phyloP scores from a whole-genome alignment of 306 rosid species.

The Morella rubra region DNA sequence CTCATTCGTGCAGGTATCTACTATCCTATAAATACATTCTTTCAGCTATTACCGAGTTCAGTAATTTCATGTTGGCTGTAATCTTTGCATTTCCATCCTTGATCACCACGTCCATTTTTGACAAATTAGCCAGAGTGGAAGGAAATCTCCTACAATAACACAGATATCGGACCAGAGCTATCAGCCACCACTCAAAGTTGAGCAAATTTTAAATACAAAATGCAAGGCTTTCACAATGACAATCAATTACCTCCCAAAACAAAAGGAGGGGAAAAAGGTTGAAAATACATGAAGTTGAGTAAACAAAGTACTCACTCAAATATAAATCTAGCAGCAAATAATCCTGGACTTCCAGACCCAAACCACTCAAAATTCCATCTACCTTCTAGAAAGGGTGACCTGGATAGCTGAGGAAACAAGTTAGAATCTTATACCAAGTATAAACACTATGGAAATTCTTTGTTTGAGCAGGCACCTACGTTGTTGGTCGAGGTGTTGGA shows the following conservation, averaged over 20 bases:
- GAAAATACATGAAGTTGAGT: slow-evolving; percentile 12
- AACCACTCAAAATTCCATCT: slow-evolving; percentile 96
- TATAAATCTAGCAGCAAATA: slow-evolving; percentile 64
- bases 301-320: slow-evolving; percentile 64
- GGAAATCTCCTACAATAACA: slow-evolving; percentile 71
- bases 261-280: neutral
- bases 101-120: slow-evolving; percentile 70
- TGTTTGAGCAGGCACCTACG: slow-evolving; percentile 48
- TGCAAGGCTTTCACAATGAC: slow-evolving; percentile 4
- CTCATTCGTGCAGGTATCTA: slow-evolving; percentile 16
- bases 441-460: slow-evolving; percentile 1
- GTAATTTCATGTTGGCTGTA: slow-evolving; percentile 63
- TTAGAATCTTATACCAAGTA: slow-evolving; percentile 38
- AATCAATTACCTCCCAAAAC: slow-evolving; percentile 2
- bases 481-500: slow-evolving; percentile 94
- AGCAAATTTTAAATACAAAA: slow-evolving; percentile 11
- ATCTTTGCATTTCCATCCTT: slow-evolving; percentile 86
- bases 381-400: slow-evolving; percentile 97
- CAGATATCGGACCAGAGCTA: slow-evolving; percentile 19
- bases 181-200: slow-evolving; percentile 15
- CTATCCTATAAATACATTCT: neutral
- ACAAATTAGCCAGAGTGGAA: slow-evolving; percentile 73
- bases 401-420: slow-evolving; percentile 46
- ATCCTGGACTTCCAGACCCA: slow-evolving; percentile 77
- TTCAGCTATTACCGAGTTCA: slow-evolving; percentile 63